Conservation (phyloP, 2,329 filamentous ascomycete genomes). For the Phialemonium atrogriseum region DNA sequence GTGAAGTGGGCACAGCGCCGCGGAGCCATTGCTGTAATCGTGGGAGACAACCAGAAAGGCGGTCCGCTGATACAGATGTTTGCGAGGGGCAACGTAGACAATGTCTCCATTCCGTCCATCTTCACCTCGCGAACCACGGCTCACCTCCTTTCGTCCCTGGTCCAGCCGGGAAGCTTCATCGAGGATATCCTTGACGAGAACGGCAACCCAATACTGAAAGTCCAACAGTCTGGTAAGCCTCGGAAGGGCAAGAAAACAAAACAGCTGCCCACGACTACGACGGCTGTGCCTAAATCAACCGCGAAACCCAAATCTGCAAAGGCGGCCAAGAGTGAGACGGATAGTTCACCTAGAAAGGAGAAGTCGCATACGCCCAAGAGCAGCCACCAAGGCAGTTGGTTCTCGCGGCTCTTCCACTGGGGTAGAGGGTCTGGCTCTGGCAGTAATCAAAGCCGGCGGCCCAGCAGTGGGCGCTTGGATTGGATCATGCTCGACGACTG, state of each 20-base stretch:
- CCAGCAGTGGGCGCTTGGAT: slow-evolving; percentile 64
- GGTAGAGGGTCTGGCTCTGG: slow-evolving; percentile 19
- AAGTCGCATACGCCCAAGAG: slow-evolving; percentile 5
- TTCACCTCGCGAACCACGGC: slow-evolving; percentile 95
- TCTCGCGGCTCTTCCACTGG: slow-evolving; percentile 22
- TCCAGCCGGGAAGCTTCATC: slow-evolving; percentile 60
- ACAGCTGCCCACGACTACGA: slow-evolving; percentile 18
- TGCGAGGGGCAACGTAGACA: slow-evolving; percentile 90
- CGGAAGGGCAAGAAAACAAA: slow-evolving; percentile 26
- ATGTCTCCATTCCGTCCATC: slow-evolving; percentile 85
- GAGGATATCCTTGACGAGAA: slow-evolving; percentile 54
- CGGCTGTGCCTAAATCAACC: slow-evolving; percentile 16
- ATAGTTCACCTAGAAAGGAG: slow-evolving; percentile 1
- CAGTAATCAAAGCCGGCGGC: slow-evolving; percentile 52
- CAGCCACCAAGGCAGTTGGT: too few relatives aligned
- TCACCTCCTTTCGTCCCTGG: slow-evolving; percentile 80
- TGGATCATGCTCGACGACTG: slow-evolving; percentile 65
- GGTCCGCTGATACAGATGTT: slow-evolving; percentile 95
- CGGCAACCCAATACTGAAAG: slow-evolving; percentile 45
- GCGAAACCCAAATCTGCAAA: slow-evolving; percentile 13
- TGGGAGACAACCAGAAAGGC: slow-evolving; percentile 86
- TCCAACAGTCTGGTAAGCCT: slow-evolving; percentile 37
- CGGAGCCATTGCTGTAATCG: slow-evolving; percentile 82
- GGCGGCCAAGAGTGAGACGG: slow-evolving; percentile 8
- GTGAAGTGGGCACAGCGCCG: slow-evolving; percentile 93